Conservation (phyloP, 78 protist genomes). For the Bigelowiella natans region DNA sequence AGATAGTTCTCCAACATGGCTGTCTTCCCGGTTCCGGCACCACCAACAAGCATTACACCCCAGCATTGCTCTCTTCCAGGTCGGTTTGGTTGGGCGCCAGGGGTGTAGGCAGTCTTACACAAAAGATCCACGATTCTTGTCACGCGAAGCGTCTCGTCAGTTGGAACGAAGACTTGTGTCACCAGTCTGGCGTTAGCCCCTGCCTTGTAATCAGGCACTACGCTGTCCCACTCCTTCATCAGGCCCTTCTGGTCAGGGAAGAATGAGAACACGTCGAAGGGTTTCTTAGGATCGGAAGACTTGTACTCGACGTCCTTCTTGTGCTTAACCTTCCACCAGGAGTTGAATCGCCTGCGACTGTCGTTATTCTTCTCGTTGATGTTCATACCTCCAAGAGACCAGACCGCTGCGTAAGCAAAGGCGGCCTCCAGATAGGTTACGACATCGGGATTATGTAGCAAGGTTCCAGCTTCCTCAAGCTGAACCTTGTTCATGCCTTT, state of each 20-base stretch:
- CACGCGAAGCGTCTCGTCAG: background rate
- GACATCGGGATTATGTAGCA: conserved; percentile 18
- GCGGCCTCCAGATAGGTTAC: conserved; percentile 34
- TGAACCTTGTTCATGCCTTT: background rate
- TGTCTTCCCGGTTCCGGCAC: conserved; percentile 77
- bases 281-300: conserved; percentile 15
- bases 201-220: background rate
- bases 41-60: conserved; percentile 57
- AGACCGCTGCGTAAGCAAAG: conserved; percentile 49
- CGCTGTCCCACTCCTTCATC: background rate
- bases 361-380: conserved; percentile 39
- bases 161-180: background rate
- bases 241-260: background rate
- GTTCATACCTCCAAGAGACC: conserved; percentile 66
- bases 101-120: background rate
- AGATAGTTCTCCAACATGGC: conserved; percentile 20
- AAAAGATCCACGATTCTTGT: background rate
- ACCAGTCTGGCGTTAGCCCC: background rate
- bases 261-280: background rate
- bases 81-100: background rate
- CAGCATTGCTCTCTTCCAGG: background rate
- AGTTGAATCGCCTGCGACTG: conserved; percentile 39
- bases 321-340: conserved; percentile 46
- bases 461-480: background rate
- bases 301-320: conserved; percentile 4